Evolutionary conservation across 2,329 filamentous ascomycete species (phyloP), one percentile per base, ranked within the genome.

Genomic region (Tetracladium maxilliforme): DNA sequence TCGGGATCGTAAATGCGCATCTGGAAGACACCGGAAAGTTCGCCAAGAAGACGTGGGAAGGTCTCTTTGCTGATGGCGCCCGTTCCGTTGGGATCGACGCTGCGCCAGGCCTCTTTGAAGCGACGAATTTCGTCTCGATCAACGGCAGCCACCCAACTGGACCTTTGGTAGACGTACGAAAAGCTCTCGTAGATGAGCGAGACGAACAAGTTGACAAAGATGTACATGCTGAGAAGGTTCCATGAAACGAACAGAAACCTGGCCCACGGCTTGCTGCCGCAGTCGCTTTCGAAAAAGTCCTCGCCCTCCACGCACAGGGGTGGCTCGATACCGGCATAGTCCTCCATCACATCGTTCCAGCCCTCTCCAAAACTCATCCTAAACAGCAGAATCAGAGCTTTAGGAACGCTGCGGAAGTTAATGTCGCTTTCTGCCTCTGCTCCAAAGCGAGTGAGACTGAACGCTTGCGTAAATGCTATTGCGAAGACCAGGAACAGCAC

Each of bases 211-310:
- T 87, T 94, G 44, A 95, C 87, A 43, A 98, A 98, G 42, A 98
- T 92, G 54, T 98, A 98, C 90, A 98, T 98, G 78, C 87, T 95
- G 51, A 98, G 67, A 41, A 98, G 87, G 57, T 98, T 98, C 90
- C 90, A 98, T 5, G 78, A 71, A 30, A 95, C 84, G 56, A 98
- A 98, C 7, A 98, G 61, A 17, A 74, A 70, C 25, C 84, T 67
- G 6, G 90, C 84, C 84, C 90, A 98, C 19, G 72, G 67, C 25
- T 73, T 68, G 52, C 87, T 93, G 30, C 90, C 90, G 43, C 90
- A 98, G 51, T 98, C 92, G 40, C 83, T 90, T 21, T 80, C 58
- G 41, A 84, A 87, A 49, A 93, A 94, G 19, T 64, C 64, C 2
- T 56, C 43, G 18, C 64, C 64, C 12, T 74, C 61, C 2, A 86